These are phyloP conservation scores for Trypanosoma boissoni DNA, from an alignment of 208 protist species.

Conservation along the genomic window DNA sequence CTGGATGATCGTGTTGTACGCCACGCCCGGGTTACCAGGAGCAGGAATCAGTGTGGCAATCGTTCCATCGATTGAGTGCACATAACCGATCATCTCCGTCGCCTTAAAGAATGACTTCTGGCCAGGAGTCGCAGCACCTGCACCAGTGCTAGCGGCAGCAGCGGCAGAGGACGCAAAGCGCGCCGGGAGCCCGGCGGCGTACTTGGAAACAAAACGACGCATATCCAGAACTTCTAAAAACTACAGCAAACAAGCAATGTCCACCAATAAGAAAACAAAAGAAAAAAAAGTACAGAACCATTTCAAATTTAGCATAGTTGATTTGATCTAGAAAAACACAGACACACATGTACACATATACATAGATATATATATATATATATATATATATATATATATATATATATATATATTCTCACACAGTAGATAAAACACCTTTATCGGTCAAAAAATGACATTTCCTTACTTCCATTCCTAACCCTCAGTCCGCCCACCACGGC, in stretches of 20 bases:
- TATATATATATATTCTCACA: neutral
- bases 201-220: slow-evolving; percentile 58
- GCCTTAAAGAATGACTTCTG: slow-evolving; percentile 84
- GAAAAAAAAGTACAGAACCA: slow-evolving; percentile 8
- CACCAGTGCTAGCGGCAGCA: slow-evolving; percentile 16
- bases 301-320: neutral
- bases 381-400: neutral
- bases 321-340: neutral
- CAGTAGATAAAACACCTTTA: neutral
- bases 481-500: neutral
- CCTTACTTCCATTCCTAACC: neutral
- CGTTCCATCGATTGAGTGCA: slow-evolving; percentile 86
- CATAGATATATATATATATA: neutral
- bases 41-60: slow-evolving; percentile 82
- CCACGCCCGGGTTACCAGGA: slow-evolving; percentile 66
- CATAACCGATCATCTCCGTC: slow-evolving; percentile 84
- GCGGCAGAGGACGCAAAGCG: slow-evolving; percentile 37
- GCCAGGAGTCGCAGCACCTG: slow-evolving; percentile 35
- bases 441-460: neutral
- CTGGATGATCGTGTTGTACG: slow-evolving; percentile 87
- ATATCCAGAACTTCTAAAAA: slow-evolving; percentile 28
- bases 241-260: neutral
- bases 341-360: neutral
- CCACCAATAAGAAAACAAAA: slow-evolving; percentile 20
- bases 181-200: slow-evolving; percentile 32